Percentiles rank a stretch among this genome's conserved stretches.
phyloP scores from a whole-genome alignment of 2,329 filamentous ascomycete genomes.

The Neofusicoccum cordaticola region DNA sequence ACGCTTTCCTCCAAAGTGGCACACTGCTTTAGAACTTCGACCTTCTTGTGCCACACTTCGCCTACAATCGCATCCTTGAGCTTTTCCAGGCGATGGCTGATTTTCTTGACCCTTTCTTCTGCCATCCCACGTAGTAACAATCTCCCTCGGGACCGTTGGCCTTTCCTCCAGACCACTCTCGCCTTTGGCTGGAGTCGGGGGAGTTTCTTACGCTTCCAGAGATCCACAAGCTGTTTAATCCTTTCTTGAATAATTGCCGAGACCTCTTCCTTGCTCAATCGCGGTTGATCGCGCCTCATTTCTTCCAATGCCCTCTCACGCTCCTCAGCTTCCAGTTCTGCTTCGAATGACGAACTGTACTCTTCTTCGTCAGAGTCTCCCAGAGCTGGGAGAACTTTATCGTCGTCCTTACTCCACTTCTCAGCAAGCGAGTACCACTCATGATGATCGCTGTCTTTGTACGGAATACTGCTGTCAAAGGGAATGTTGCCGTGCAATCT shows the following conservation, averaged over 20 bases:
- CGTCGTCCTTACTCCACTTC: conserved; percentile 41
- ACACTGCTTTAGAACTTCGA: conserved; percentile 56
- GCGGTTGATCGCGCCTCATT: conserved; percentile 19
- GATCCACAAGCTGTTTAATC: conserved; percentile 49
- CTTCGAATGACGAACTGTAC: conserved; percentile 21
- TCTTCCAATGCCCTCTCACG: conserved; percentile 47
- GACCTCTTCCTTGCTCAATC: conserved; percentile 45
- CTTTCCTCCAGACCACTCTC: conserved; percentile 59
- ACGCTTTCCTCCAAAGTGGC: conserved; percentile 63
- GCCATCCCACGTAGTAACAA: conserved; percentile 45
- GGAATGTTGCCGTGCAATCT: conserved; percentile 14
- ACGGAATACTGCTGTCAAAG: conserved; percentile 21
- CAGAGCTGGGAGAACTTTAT: conserved; percentile 49
- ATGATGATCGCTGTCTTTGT: conserved; percentile 22
- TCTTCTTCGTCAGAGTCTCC: conserved; percentile 52
- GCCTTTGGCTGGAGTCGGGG: conserved; percentile 57
- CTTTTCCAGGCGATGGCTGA: conserved; percentile 55
- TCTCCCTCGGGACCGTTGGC: conserved; percentile 44
- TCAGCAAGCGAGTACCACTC: conserved; percentile 37
- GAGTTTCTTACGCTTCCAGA: conserved; percentile 60
- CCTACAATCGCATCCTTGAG: conserved; percentile 53
- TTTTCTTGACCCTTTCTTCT: conserved; percentile 41
- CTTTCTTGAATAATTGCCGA: conserved; percentile 53
- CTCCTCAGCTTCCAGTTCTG: conserved; percentile 41
- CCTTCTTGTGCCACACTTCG: conserved; percentile 52